Percentiles rank a stretch among this genome's conserved stretches.
Conservation (phyloP, 306 rosid genomes). For the Quercus variabilis region DNA sequence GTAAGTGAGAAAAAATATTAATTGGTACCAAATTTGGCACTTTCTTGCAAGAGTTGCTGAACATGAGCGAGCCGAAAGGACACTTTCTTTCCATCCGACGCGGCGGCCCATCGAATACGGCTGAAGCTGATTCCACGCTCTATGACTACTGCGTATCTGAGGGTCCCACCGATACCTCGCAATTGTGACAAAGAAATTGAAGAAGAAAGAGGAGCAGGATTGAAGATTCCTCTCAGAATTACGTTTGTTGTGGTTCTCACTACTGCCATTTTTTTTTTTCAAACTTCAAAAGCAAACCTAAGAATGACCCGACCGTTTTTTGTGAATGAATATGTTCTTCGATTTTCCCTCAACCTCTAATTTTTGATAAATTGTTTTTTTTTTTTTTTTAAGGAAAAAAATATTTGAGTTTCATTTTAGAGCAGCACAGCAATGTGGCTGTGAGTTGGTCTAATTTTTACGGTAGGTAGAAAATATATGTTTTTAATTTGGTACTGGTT, state of each 20-base stretch:
- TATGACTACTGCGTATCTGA: not conserved
- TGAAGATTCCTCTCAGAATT: constrained; percentile 41
- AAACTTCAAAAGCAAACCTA: not conserved
- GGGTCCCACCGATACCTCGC: not conserved
- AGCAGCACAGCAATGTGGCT: no score
- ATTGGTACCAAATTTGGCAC: no score
- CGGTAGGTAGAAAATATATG: no score
- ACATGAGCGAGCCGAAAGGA: constrained; percentile 80
- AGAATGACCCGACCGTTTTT: not conserved
- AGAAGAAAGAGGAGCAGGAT: constrained; percentile 12
- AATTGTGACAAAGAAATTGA: constrained; percentile 18
- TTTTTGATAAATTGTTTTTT: not conserved
- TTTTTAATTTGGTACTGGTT: no score
- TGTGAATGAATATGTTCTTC: no score
- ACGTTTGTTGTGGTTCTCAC: constrained; percentile 26
- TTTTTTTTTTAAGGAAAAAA: no score
- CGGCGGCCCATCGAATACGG: constrained; percentile 51
- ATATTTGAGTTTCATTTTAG: no score
- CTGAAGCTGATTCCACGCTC: constrained; percentile 27
- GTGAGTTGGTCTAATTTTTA: no score
- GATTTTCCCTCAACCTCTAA: not conserved
- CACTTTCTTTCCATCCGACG: constrained; percentile 47
- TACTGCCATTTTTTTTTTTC: constrained; percentile 40
- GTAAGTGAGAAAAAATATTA: no score
- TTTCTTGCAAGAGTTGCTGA: constrained; percentile 61